Evolutionary conservation across 2,329 filamentous ascomycete species (phyloP), one percentile per base, ranked within the genome.

Genomic region (Cercospora nicotianae): DNA sequence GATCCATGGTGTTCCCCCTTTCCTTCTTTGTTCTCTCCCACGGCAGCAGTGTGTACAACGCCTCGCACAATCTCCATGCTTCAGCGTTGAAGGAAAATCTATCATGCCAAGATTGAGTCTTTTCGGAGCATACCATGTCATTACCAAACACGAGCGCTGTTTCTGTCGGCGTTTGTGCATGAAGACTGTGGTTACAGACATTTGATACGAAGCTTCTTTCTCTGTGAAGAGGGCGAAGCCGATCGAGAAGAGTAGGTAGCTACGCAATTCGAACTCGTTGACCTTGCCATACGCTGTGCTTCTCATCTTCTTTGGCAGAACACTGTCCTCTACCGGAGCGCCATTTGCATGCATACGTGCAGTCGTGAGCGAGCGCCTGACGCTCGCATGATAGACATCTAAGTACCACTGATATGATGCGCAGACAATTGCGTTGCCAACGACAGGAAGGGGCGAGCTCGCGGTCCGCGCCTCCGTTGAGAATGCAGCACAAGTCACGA

Each of bases 21-120:
- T 20, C 48, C 65, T 63, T 36, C 39, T 64, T 57, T 23, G 42
- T 60, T 42, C 33, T 18, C 33, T 33, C 23, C 75, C 69, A 81
- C 72, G 80, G 87, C 88, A 89, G 89, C 85, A 86, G 87, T 90
- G 88, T 90, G 88, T 90, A 90, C 88, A 89, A 87, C 87, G 83
- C 83, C 85, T 83, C 79, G 83, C 82, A 81, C 65, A 65, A 79
- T 83, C 70, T 77, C 83, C 79, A 87, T 88, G 86, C 83, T 74
- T 83, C 83, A 83, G 82, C 81, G 84, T 86, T 89, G 87, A 89
- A 90, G 87, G 88, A 89, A 84, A 72, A 81, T 83, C 77, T 72
- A 77, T 82, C 87, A 86, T 89, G 88, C 87, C 88, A 82, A 90
- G 83, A 90, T 82, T 79, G 80, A 77, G 62, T 61, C 61, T 60